A percentile compares a stretch with the other conserved stretches of the same genome.
Conservation (phyloP, 148 eudicot species). For the Pharnaceum exiguum region DNA sequence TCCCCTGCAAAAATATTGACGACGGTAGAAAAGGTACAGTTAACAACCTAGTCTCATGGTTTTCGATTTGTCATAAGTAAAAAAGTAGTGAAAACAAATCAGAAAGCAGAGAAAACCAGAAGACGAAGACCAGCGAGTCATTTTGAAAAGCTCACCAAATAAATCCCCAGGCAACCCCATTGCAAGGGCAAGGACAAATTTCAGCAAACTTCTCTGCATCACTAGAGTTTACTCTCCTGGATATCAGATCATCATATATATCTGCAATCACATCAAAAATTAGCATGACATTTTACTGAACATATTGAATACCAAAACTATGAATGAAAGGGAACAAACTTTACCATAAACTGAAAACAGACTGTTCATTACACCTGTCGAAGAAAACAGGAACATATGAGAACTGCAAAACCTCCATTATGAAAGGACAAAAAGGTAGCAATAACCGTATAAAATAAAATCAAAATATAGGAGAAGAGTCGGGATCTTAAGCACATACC, state of each 20-base stretch:
- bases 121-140: too few species aligned
- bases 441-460: neutral
- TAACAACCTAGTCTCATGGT: too few species aligned
- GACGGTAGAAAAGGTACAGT: too few species aligned
- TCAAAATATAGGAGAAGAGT: conserved; percentile 3
- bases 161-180: conserved; percentile 91
- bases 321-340: conserved; percentile 3
- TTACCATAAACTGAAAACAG: conserved; percentile 95
- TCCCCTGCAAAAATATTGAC: conserved; percentile 92
- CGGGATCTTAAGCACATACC: conserved; percentile 43
- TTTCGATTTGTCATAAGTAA: too few species aligned
- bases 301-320: neutral
- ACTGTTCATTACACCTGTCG: conserved; percentile 98
- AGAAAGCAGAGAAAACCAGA: too few species aligned
- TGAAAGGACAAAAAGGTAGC: neutral
- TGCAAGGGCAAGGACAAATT: conserved; percentile 94
- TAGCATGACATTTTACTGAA: neutral
- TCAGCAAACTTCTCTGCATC: conserved; percentile 99
- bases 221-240: conserved; percentile 85
- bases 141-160: conserved; percentile 55
- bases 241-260: conserved; percentile 91
- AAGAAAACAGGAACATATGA: neutral
- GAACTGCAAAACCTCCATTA: neutral
- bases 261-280: conserved; percentile 43
- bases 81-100: too few species aligned